Evolutionary conservation across 202 grass and related monocot genomes (phyloP), one percentile per base, ranked within the genome.

Genomic region (Sporobolus alterniflorus): DNA sequence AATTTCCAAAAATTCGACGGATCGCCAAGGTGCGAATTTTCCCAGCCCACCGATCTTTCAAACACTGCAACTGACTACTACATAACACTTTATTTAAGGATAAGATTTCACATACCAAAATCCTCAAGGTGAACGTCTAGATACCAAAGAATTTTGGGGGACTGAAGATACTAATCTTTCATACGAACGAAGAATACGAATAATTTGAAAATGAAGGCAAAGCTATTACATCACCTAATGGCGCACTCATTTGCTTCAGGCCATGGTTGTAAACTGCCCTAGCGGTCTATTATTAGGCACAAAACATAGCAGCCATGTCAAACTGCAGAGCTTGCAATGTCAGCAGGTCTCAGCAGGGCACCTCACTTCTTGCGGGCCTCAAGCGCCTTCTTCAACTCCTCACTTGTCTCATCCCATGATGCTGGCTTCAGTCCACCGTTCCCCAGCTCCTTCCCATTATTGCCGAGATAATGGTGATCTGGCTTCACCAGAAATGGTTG

Each of bases 331-430:
- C 74, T 73, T 64, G 83, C 68, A 74, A 74, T 74, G 61, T 5
- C 50, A 60, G 61, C 47, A 77, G 79, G 67, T 32, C 17, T 67
- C n/a, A 34, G 7, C 1, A 56, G 18, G 41, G 40, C 33, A 46
- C 50, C 54, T 79, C 69, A 90, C 63, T 87, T 89, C 42, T 71
- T 51, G 18, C 87, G 71, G 17, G 76, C 87, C 76, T 89, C 82
- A 16, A 92, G 62, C 4, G 83, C 87, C 80, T 92, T 92, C 83
- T 87, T 92, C 84, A 92, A 34, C 67, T 84, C 90, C 66, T 89
- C 80, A 0, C 76, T 76, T 0, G 76, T 87, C 16, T 84, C 90
- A 51, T 74, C 66, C 15, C 82, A 51, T 3, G 57, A 31, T 12
- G 55, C 54, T 6, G 44, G 40, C 28, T 74, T 86, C 7, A 26